Percentiles rank a stretch among this genome's conserved stretches.
Evolutionary conservation across 2,329 filamentous ascomycete species (phyloP).

Genomic region (Verticillium tricorpus): DNA sequence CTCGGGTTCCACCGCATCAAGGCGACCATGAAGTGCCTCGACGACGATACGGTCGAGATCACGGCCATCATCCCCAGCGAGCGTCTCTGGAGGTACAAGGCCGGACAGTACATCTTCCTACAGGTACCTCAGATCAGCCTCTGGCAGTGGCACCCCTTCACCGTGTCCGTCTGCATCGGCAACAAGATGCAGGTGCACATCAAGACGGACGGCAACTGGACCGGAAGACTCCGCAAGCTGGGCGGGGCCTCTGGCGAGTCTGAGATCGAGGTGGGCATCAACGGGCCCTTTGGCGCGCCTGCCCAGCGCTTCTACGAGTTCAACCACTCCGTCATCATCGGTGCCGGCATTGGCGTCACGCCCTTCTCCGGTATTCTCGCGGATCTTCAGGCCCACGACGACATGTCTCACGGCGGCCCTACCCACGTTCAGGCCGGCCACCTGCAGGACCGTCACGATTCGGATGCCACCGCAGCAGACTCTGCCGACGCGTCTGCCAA

Average conservation of each 20-base stretch:
- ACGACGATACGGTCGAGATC: conserved; percentile 48
- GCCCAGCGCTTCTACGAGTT: conserved; percentile 56
- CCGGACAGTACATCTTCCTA: conserved; percentile 54
- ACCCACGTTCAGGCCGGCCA: conserved; percentile 6
- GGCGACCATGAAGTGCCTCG: conserved; percentile 43
- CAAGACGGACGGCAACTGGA: conserved; percentile 56
- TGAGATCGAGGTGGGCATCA: conserved; percentile 45
- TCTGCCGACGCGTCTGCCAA: not conserved
- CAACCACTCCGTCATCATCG: conserved; percentile 50
- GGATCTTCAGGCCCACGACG: conserved; percentile 45
- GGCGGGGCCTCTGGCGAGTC: conserved; percentile 27
- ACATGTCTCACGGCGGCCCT: conserved; percentile 27
- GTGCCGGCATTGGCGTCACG: conserved; percentile 53
- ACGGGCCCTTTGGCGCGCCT: conserved; percentile 54
- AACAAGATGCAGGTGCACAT: conserved; percentile 51
- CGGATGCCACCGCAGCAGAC: conserved; percentile 7
- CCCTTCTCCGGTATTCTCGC: conserved; percentile 53
- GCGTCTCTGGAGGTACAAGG: conserved; percentile 47
- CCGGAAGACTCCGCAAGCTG: conserved; percentile 37
- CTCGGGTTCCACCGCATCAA: conserved; percentile 43
- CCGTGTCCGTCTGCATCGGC: conserved; percentile 49
- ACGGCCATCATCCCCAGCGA: conserved; percentile 41
- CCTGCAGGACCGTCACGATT: conserved; percentile 12
- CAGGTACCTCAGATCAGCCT: conserved; percentile 48
- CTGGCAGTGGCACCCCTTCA: conserved; percentile 58